Conservation (phyloP, 305 asterid genomes). For the Lippia alba region DNA sequence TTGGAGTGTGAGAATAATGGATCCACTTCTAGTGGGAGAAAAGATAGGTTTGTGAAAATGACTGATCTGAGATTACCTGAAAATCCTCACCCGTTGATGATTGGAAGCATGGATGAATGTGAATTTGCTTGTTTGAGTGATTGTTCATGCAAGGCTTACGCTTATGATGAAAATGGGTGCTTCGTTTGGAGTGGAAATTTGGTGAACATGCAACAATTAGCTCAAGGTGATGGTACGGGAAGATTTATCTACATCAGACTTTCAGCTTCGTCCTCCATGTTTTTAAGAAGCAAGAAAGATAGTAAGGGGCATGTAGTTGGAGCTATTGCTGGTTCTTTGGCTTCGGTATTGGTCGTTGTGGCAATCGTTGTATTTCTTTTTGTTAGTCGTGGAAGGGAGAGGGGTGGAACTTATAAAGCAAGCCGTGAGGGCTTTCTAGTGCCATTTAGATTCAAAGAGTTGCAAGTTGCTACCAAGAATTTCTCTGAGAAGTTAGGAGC, state of each 20-base stretch:
- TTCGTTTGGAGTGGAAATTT: constrained; percentile 45
- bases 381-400: constrained; percentile 35
- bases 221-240: background rate
- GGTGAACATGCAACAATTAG: constrained; percentile 28
- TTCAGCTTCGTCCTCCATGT: constrained; percentile 55
- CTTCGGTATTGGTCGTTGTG: constrained; percentile 30
- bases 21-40: background rate
- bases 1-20: background rate
- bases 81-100: background rate
- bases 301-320: constrained; percentile 40
- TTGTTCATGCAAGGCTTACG: constrained; percentile 63
- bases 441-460: constrained; percentile 43
- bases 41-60: constrained; percentile 4
- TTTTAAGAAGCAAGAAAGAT: constrained; percentile 33
- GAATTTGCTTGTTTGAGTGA: constrained; percentile 52
- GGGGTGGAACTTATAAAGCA: constrained; percentile 34
- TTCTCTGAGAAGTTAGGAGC: constrained; percentile 18
- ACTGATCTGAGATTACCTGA: too few relatives aligned
- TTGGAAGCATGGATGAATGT: constrained; percentile 38
- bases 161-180: constrained; percentile 44
- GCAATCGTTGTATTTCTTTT: constrained; percentile 37
- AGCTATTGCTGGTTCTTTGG: constrained; percentile 26
- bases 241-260: constrained; percentile 34
- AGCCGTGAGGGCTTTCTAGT: constrained; percentile 46
- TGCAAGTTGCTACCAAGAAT: constrained; percentile 1